Evolutionary conservation across 768 basidiomycete species (phyloP).

Genomic region (Leccinum arenicola): DNA sequence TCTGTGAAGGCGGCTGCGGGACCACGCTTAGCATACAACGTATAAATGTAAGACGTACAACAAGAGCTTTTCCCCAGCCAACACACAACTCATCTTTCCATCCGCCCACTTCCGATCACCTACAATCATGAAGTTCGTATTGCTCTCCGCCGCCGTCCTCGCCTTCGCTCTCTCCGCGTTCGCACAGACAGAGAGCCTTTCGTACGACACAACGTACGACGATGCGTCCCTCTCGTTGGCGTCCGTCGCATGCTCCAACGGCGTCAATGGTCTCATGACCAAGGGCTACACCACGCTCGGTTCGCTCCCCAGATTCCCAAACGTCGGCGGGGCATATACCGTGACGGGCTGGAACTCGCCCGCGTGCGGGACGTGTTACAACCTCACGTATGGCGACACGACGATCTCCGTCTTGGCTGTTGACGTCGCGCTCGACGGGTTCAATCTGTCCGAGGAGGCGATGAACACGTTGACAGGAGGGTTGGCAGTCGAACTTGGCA

Average conservation of each 20-base stretch:
- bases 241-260: conserved; percentile 33
- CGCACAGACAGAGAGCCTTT: conserved; percentile 16
- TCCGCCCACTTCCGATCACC: background rate
- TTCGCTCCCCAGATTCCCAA: conserved; percentile 30
- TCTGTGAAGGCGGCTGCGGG: background rate
- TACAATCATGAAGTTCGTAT: conserved; percentile 26
- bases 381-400: conserved; percentile 24
- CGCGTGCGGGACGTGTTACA: conserved; percentile 24
- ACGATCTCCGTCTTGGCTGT: conserved; percentile 28
- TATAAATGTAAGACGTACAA: conserved; percentile 14
- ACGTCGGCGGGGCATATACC: conserved; percentile 33
- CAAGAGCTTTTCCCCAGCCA: background rate
- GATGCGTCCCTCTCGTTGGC: conserved; percentile 15
- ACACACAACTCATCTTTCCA: background rate
- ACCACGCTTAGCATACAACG: background rate
- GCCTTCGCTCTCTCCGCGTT: conserved; percentile 17
- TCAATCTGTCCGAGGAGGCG: conserved; percentile 50
- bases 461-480: conserved; percentile 53
- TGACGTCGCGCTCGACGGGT: conserved; percentile 32
- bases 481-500: conserved; percentile 46
- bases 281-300: conserved; percentile 34
- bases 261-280: conserved; percentile 28
- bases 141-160: conserved; percentile 10
- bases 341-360: conserved; percentile 29
- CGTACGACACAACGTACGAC: conserved; percentile 34